Evolutionary conservation across 495 filamentous ascomycete species (phyloP).

Genomic region (Apiosordaria backusii): DNA sequence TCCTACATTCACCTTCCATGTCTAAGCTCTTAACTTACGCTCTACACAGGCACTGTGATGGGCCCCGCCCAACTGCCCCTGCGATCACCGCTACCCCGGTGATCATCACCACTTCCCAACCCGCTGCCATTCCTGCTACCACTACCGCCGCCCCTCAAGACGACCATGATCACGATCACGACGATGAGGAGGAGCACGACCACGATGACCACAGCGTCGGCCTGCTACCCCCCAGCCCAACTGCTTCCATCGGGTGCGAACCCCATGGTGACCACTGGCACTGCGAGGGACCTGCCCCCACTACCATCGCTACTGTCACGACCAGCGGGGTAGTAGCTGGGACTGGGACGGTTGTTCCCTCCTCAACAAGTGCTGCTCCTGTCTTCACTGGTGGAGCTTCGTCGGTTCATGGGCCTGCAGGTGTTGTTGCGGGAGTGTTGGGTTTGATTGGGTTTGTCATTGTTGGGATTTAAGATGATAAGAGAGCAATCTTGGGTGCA

Average conservation of each 20-base stretch:
- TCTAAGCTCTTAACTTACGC: background rate
- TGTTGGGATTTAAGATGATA: background rate
- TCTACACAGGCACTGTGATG: background rate
- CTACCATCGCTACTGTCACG: background rate
- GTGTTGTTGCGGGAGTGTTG: background rate
- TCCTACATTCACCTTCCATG: background rate
- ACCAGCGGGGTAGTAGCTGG: background rate
- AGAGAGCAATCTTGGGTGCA: no score
- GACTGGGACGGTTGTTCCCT: background rate
- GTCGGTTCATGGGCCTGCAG: background rate
- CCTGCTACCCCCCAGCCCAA: background rate
- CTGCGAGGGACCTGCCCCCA: background rate
- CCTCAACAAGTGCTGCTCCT: background rate
- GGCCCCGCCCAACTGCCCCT: background rate
- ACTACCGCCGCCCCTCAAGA: background rate
- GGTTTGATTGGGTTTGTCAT: background rate
- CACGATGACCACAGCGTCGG: background rate
- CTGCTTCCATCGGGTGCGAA: background rate
- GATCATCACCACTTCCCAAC: background rate
- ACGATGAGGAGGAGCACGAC: background rate
- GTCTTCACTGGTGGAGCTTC: background rate
- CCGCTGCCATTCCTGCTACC: background rate
- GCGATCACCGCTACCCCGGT: background rate
- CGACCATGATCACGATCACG: background rate
- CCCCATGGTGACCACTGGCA: constrained; percentile 2